Percentiles rank a stretch among this genome's conserved stretches.
Evolutionary conservation across 306 rosid genomes (phyloP).

Genomic region (Cicer pinnatifidum): DNA sequence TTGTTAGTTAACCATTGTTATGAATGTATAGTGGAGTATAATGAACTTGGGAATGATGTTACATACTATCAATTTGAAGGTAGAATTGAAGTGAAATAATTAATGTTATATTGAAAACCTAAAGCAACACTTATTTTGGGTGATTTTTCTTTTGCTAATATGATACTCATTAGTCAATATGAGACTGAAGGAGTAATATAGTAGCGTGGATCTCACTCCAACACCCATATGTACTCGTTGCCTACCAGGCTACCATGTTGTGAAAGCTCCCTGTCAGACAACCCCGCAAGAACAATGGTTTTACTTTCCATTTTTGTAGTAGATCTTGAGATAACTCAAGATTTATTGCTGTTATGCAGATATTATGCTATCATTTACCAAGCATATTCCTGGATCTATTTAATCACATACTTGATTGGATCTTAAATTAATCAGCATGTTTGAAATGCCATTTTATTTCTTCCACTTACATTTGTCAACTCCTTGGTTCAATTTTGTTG

Average conservation of each 20-base stretch:
- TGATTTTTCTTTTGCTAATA: neutral
- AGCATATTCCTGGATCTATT: conserved; percentile 5
- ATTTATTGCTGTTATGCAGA: neutral
- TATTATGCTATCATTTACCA: neutral
- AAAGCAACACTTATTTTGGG: neutral
- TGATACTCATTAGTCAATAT: neutral
- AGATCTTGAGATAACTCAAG: neutral
- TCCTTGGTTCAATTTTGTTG: conserved; percentile 41
- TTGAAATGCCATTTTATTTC: neutral
- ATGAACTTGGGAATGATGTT: neutral
- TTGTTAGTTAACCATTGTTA: neutral
- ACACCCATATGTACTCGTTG: neutral
- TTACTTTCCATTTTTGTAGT: neutral
- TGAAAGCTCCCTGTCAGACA: neutral
- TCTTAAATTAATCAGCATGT: neutral
- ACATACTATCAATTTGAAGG: neutral
- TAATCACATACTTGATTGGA: conserved; percentile 5
- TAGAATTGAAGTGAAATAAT: neutral
- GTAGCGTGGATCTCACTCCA: neutral
- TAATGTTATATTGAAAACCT: neutral
- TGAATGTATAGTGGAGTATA: neutral
- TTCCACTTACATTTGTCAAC: conserved; percentile 9
- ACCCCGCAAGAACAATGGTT: neutral
- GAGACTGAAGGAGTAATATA: neutral
- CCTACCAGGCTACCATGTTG: conserved; percentile 4